Base-by-base conservation (phyloP, 2,329 filamentous ascomycete species). In the Dothistroma pini region DNA sequence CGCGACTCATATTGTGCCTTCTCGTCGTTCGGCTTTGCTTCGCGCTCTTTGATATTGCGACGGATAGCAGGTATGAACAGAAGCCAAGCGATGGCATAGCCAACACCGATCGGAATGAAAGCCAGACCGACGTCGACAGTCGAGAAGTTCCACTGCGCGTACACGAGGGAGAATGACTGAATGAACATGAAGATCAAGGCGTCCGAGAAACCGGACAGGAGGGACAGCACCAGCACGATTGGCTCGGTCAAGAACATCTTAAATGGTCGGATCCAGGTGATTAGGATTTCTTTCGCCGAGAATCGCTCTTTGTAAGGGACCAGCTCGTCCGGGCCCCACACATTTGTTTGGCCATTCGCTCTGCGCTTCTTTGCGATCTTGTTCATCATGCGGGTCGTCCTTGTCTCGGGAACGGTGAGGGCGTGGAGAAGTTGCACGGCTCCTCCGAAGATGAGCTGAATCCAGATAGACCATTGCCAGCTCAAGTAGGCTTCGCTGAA, bases 401-500 rank as follows among this genome's bases (percentile, higher is more conserved):
- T 84, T 0, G 91, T 96, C 74, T 96, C 91, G 0, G 90, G 91
- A 1, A 95, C 90, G 57, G 90, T 71, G 54, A 88, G 69, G 66
- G 72, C 73, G 63, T 75, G 74, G 4, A 90, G 71, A 4, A 84
- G 29, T 72, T 93, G 90, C 12, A 93, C 85, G 54, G 84, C 81
- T 6, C 79, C 89, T 34, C 90, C 90, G 57, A 95, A 87, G 69
- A 93, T 92, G 67, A 95, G 84, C 76, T 96, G 91, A 63, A 95
- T 90, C 91, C 91, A 96, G 72, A 95, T 93, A 57, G 81, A 86
- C 89, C 89, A 93, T 69, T 84, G 82, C 91, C 90, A 95, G 21
- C 84, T 70, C 14, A 87, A 81, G 66, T 69, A 75, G 11, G 64
- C 53, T 56, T 75, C 70, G 51, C 68, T 69, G 64, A 75, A 75